Base-by-base conservation (phyloP, 495 filamentous ascomycete species). In the Hypoxylon subgilvum region DNA sequence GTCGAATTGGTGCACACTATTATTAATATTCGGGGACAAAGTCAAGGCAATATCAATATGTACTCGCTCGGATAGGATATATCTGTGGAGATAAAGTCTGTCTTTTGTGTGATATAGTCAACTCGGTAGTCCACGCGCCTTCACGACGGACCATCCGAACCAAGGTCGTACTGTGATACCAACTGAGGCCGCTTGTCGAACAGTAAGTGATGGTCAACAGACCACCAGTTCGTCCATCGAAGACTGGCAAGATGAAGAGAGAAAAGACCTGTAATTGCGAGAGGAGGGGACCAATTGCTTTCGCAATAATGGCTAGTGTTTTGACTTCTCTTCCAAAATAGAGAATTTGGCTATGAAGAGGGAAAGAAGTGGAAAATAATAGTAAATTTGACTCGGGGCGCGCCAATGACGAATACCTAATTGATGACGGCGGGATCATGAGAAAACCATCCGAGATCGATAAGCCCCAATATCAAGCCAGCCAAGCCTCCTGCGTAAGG, bases 391-490 rank as follows among this genome's bases (percentile, higher is more conserved):
- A 5, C 4, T 25, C 8, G 19, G 18, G 25, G 6, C 10, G 14
- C n/a, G 36, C 36, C 35, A 36, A 55, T 61, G 57, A 61, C 57
- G 57, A 61, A 50, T 43, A 23, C 40, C 32, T n/a, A 52, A 59
- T 59, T 19, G 41, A 52, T 59, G 55, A 58, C 41, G 45, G 34
- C n/a, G n/a, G n/a, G n/a, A n/a, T n/a, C 41, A 38, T n/a, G 23
- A 27, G 23, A 27, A n/a, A 27, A 27, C 23, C 8, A 8, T 4
- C 23, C 3, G 23, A 8, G 8, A 22, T 19, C 7, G 57, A 49
- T 47, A 59, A 46, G 41, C 27, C 22, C 14, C 16, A 38, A 18
- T 9, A 7, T 38, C 18, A 2, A 16, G 18, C 16, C 18, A 17
- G 9, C 38, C 18, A 27, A 8, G 4, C 23, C 8, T 27, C 23